Conservation (phyloP, 2,329 filamentous ascomycete genomes). For the Gremmenia infestans region DNA sequence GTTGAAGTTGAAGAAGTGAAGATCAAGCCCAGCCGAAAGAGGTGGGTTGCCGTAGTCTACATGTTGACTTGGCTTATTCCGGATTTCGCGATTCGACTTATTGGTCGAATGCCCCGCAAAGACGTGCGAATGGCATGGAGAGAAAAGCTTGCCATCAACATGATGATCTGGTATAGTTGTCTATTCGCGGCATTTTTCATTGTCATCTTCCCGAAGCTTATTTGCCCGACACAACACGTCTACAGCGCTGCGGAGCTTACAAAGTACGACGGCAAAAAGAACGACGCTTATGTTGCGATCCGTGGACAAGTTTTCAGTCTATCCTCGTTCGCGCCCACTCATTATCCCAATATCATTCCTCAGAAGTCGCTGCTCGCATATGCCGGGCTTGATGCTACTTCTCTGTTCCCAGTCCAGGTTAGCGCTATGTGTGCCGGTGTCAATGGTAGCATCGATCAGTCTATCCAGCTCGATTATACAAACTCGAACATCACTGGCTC, state of each 20-base stretch:
- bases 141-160: slow-evolving; percentile 96
- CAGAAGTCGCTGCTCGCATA: slow-evolving; percentile 67
- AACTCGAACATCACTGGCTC: slow-evolving; percentile 69
- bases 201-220: slow-evolving; percentile 76
- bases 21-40: slow-evolving; percentile 74
- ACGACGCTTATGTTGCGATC: slow-evolving; percentile 68
- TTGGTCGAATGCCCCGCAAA: slow-evolving; percentile 85
- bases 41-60: slow-evolving; percentile 85
- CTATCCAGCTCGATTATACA: slow-evolving; percentile 81
- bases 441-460: slow-evolving; percentile 57
- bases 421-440: slow-evolving; percentile 82
- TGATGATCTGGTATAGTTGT: slow-evolving; percentile 92
- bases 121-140: slow-evolving; percentile 95
- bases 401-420: slow-evolving; percentile 89
- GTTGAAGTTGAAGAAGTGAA: slow-evolving; percentile 83
- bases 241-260: slow-evolving; percentile 75
- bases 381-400: slow-evolving; percentile 80
- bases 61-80: slow-evolving; percentile 82
- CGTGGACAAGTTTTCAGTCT: slow-evolving; percentile 89
- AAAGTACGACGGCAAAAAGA: slow-evolving; percentile 64
- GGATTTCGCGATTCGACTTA: slow-evolving; percentile 69
- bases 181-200: slow-evolving; percentile 80
- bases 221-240: slow-evolving; percentile 89
- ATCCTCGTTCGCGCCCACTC: slow-evolving; percentile 62
- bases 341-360: slow-evolving; percentile 66